Percentiles rank a stretch among this genome's conserved stretches.
Evolutionary conservation across 179 eudicot genomes (phyloP).

Genomic region (Spergularia azorica): DNA sequence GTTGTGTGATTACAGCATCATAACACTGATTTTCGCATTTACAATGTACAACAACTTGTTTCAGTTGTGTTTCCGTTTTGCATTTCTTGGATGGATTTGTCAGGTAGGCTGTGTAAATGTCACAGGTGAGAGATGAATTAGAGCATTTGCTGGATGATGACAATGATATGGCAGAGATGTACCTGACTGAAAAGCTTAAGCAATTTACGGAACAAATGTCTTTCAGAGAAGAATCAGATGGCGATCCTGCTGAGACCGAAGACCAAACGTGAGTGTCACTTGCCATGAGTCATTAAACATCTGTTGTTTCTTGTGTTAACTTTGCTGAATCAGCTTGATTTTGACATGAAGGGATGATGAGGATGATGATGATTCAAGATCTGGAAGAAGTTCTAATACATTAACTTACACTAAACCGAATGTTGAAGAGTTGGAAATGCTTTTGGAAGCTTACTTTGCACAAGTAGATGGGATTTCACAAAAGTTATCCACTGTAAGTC

Average conservation of each 20-base stretch:
- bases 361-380: conserved; percentile 28
- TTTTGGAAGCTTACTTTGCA: conserved; percentile 59
- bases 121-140: conserved; percentile 47
- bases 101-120: neutral
- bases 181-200: conserved; percentile 44
- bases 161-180: conserved; percentile 55
- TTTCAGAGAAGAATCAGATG: conserved; percentile 20
- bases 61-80: neutral
- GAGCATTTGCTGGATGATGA: conserved; percentile 56
- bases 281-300: neutral
- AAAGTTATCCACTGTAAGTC: conserved; percentile 41
- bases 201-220: conserved; percentile 27
- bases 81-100: neutral
- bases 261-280: conserved; percentile 34
- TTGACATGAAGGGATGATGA: conserved; percentile 22
- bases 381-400: conserved; percentile 25
- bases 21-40: neutral
- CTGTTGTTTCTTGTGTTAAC: neutral
- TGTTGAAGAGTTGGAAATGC: conserved; percentile 56
- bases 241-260: conserved; percentile 15
- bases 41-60: neutral
- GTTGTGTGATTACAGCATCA: neutral
- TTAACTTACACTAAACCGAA: conserved; percentile 30
- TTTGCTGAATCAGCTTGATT: neutral
- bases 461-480: conserved; percentile 52